Percentiles rank a stretch among this genome's conserved stretches.
These are phyloP conservation scores for Coniochaeta hoffmannii DNA, from an alignment of 2,329 filamentous ascomycete genomes.

Conservation along the genomic window DNA sequence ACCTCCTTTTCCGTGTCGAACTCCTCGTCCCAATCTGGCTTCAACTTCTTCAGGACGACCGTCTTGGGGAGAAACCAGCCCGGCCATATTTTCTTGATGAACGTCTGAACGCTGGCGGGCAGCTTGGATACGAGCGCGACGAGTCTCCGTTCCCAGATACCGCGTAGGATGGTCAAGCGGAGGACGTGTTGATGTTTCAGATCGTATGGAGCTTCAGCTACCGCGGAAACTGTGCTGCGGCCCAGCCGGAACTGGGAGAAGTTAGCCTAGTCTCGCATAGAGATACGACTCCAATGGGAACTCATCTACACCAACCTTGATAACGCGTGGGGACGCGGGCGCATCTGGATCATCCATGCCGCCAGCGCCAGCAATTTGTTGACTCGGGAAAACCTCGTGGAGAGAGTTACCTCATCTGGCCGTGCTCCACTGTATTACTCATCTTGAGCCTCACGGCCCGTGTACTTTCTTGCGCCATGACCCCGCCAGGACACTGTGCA, in stretches of 20 bases:
- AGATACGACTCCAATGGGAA: background rate
- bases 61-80: background rate
- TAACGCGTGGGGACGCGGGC: background rate
- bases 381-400: too few species aligned
- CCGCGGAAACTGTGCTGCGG: background rate
- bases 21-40: constrained; percentile 19
- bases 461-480: too few species aligned
- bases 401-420: too few species aligned
- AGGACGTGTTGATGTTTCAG: background rate
- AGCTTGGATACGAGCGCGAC: background rate
- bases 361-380: too few species aligned
- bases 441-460: too few species aligned
- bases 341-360: too few species aligned
- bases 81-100: background rate
- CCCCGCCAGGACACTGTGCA: too few species aligned
- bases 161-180: constrained; percentile 1
- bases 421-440: too few species aligned
- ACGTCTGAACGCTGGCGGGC: background rate
- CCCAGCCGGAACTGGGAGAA: background rate
- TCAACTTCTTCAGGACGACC: constrained; percentile 13
- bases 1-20: constrained; percentile 16
- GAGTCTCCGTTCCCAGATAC: background rate
- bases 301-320: background rate
- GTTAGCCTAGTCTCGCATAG: background rate
- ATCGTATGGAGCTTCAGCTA: background rate